Conservation (phyloP, 306 rosid genomes). For the Cucumis melo region DNA sequence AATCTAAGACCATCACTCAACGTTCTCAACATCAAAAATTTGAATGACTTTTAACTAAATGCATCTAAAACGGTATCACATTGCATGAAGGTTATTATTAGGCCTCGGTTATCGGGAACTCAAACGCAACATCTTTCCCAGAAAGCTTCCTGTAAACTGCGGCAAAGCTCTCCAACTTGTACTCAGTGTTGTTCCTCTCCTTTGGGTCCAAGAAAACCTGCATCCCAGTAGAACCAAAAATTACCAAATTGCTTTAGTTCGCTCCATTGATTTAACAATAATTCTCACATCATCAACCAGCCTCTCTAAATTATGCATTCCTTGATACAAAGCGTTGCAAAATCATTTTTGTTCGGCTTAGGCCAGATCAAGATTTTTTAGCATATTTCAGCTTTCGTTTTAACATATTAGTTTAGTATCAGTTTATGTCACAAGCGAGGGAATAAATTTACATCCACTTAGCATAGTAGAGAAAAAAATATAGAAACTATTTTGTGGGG, state of each 20-base stretch:
- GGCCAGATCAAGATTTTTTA: neutral
- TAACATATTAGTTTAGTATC: neutral
- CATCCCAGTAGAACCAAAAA: neutral
- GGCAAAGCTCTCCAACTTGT: constrained; percentile 9
- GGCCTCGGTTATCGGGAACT: constrained; percentile 6
- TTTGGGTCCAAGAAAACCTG: constrained; percentile 13
- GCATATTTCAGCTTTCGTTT: neutral
- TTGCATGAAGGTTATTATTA: neutral
- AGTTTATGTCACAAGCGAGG: neutral
- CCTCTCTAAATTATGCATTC: neutral
- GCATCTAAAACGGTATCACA: neutral
- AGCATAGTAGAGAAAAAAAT: neutral
- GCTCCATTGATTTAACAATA: too few relatives aligned
- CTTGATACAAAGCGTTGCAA: neutral
- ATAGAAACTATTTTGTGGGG: too few relatives aligned
- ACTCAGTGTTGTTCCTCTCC: constrained; percentile 12
- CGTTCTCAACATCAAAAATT: constrained; percentile 4
- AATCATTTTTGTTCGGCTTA: neutral
- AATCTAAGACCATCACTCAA: neutral
- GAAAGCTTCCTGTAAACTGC: constrained; percentile 15
- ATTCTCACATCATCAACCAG: neutral
- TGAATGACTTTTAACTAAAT: neutral
- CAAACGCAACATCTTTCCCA: constrained; percentile 9
- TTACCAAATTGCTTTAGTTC: too few relatives aligned
- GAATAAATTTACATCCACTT: neutral